phyloP scores from a whole-genome alignment of 768 basidiomycete species.

The Clathrus columnatus region DNA sequence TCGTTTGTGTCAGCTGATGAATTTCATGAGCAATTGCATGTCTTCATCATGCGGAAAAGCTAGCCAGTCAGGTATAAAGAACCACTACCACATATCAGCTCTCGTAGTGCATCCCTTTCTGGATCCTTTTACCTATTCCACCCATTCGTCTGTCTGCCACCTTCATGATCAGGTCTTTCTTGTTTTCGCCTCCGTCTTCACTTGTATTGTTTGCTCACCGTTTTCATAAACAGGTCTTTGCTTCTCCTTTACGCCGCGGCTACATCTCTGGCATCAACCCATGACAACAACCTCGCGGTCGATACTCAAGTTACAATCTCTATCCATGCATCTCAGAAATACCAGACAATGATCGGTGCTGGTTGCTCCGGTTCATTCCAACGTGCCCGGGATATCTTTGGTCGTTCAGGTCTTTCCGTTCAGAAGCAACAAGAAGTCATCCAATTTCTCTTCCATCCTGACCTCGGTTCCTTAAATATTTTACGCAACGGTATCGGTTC shows the following conservation, averaged over 20 bases:
- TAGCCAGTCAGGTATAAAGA: too few relatives aligned
- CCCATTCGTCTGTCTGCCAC: too few relatives aligned
- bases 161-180: too few relatives aligned
- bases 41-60: too few relatives aligned
- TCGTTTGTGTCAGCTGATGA: too few relatives aligned
- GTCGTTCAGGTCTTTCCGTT: background rate
- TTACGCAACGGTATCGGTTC: constrained; percentile 10
- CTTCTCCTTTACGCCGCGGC: background rate
- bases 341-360: background rate
- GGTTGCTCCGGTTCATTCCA: background rate
- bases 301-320: background rate
- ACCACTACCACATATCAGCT: too few relatives aligned
- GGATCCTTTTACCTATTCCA: too few relatives aligned
- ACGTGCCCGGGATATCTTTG: background rate
- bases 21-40: too few relatives aligned
- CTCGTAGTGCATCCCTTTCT: too few relatives aligned
- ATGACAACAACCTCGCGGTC: background rate
- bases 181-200: too few relatives aligned
- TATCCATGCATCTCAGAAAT: background rate
- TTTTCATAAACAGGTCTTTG: background rate
- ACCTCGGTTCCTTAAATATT: constrained; percentile 4
- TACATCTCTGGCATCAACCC: background rate
- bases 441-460: constrained; percentile 9
- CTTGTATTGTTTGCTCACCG: background rate
- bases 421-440: constrained; percentile 3